Percentiles rank a stretch among this genome's conserved stretches.
Conservation (phyloP, 306 rosid genomes). For the Vigna angularis region DNA sequence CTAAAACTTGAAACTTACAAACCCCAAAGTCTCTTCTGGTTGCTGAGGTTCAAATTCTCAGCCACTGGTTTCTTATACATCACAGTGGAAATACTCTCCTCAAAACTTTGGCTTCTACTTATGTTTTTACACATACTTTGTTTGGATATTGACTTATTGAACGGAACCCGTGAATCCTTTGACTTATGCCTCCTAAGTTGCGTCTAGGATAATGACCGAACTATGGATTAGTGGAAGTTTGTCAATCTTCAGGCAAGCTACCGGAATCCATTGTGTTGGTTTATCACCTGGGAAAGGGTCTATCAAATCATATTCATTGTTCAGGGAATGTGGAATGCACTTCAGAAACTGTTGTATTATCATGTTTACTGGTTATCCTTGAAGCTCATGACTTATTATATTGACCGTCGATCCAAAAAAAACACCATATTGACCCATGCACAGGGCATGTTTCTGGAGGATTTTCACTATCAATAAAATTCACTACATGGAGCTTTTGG, state of each 20-base stretch:
- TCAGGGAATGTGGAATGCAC: neutral
- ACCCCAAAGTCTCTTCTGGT: constrained; percentile 34
- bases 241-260: constrained; percentile 21
- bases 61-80: constrained; percentile 13
- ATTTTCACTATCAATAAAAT: constrained; percentile 34
- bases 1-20: constrained; percentile 38
- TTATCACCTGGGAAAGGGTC: constrained; percentile 34
- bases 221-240: constrained; percentile 21
- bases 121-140: neutral
- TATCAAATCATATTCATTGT: constrained; percentile 38
- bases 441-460: constrained; percentile 36
- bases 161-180: neutral
- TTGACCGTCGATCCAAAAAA: too few species aligned
- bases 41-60: constrained; percentile 29
- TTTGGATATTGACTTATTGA: too few species aligned
- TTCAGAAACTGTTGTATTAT: too few species aligned
- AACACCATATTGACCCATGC: constrained; percentile 15
- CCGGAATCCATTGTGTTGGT: neutral
- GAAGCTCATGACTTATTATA: constrained; percentile 33
- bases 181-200: constrained; percentile 20
- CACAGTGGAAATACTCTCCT: constrained; percentile 11
- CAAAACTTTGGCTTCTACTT: neutral
- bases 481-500: constrained; percentile 35
- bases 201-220: constrained; percentile 3
- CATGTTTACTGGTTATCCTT: neutral